phyloP scores from a whole-genome alignment of 1,284 basidiomycete genomes.

The Trichosporon sp. region DNA sequence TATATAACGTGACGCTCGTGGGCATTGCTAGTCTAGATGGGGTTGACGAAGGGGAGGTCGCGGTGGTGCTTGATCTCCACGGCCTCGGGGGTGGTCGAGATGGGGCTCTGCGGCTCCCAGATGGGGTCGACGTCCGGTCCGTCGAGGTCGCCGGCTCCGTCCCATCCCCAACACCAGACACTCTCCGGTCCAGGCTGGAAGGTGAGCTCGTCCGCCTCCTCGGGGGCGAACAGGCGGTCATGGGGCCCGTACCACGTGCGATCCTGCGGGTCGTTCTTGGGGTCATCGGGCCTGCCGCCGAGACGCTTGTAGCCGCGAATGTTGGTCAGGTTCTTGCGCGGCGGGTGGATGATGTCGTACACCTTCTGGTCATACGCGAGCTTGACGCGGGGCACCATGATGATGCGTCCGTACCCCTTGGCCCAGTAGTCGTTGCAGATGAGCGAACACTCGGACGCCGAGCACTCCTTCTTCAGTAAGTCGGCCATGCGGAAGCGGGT shows the following conservation, averaged over 20 bases:
- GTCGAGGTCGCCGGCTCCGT: conserved; percentile 92
- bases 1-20: not conserved
- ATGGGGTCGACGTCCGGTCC: conserved; percentile 90
- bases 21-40: not conserved
- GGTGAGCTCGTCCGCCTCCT: conserved; percentile 73
- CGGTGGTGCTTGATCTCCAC: conserved; percentile 77
- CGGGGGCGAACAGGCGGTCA: conserved; percentile 83
- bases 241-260: conserved; percentile 91
- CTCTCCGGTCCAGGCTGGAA: conserved; percentile 81
- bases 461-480: conserved; percentile 77
- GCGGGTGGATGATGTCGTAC: conserved; percentile 88
- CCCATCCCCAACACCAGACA: conserved; percentile 99
- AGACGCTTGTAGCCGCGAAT: conserved; percentile 87
- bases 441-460: conserved; percentile 86
- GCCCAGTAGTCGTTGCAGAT: conserved; percentile 92
- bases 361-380: conserved; percentile 92
- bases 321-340: conserved; percentile 82
- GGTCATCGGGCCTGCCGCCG: conserved; percentile 89
- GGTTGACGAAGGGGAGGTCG: conserved; percentile 38
- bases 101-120: conserved; percentile 82
- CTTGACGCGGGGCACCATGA: conserved; percentile 95
- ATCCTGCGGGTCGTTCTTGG: conserved; percentile 90
- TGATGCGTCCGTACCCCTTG: conserved; percentile 86
- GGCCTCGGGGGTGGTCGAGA: conserved; percentile 64
- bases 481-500: conserved; percentile 91